A percentile compares a stretch with the other conserved stretches of the same genome.
Conservation (phyloP, 208 protist species). For the Jaenimonas drosophilae region DNA sequence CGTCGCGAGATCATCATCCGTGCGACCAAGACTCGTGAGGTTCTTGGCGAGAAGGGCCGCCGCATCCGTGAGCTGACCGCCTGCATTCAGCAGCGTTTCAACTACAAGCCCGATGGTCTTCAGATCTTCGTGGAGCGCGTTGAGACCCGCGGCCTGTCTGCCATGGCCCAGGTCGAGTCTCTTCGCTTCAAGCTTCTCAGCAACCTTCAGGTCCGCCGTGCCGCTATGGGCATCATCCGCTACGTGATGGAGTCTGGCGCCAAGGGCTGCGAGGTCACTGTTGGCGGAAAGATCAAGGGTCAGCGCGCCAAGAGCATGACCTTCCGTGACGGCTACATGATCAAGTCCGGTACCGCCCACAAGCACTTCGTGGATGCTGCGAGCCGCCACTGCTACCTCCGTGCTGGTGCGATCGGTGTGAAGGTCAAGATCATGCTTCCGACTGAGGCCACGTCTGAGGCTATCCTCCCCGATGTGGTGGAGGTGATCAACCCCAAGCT, state of each 20-base stretch:
- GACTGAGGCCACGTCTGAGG: slow-evolving; percentile 67
- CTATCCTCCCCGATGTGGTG: slow-evolving; percentile 72
- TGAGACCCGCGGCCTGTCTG: slow-evolving; percentile 95
- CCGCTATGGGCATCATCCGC: slow-evolving; percentile 98
- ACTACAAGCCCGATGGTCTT: slow-evolving; percentile 92
- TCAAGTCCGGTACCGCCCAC: slow-evolving; percentile 93
- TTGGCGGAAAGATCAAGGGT: slow-evolving; percentile 98
- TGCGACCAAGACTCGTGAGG: slow-evolving; percentile 95
- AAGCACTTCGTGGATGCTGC: slow-evolving; percentile 94
- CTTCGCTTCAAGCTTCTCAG: slow-evolving; percentile 98
- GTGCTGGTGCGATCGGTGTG: slow-evolving; percentile 97
- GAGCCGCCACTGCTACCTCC: slow-evolving; percentile 95
- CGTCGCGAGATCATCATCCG: slow-evolving; percentile 99
- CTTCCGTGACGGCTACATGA: slow-evolving; percentile 99
- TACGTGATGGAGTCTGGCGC: slow-evolving; percentile 98
- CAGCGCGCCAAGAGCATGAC: slow-evolving; percentile 99
- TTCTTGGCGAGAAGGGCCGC: slow-evolving; percentile 96
- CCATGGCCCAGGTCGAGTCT: slow-evolving; percentile 98
- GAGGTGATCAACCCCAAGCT: slow-evolving; percentile 53
- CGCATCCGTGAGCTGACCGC: slow-evolving; percentile 97
- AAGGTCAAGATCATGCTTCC: slow-evolving; percentile 99
- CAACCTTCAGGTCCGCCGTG: slow-evolving; percentile 96
- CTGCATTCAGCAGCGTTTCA: slow-evolving; percentile 98
- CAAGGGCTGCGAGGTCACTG: slow-evolving; percentile 98
- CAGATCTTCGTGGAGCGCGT: slow-evolving; percentile 97